Conservation (phyloP, 768 basidiomycete species). For the Suillus fuscotomentosus region DNA sequence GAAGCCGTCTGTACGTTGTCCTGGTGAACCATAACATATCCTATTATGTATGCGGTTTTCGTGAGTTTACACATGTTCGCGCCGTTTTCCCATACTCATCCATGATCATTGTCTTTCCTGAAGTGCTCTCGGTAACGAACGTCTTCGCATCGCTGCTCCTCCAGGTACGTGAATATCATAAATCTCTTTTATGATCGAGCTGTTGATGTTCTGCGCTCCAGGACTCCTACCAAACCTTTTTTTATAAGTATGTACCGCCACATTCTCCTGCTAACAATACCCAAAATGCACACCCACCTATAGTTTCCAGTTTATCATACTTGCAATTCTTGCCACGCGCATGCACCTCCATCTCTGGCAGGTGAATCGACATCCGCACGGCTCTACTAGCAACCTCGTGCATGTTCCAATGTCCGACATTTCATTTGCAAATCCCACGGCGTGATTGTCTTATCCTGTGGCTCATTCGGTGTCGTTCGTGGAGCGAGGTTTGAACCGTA, state of each 20-base stretch:
- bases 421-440: too few relatives aligned
- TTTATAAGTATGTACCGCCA: neutral
- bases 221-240: neutral
- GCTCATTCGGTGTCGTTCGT: neutral
- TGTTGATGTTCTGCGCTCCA: neutral
- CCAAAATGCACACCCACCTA: neutral
- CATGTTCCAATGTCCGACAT: neutral
- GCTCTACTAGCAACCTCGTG: too few relatives aligned
- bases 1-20: too few relatives aligned
- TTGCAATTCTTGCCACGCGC: neutral
- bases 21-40: too few relatives aligned
- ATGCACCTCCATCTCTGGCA: neutral
- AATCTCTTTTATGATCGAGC: neutral
- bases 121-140: neutral
- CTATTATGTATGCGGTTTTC: too few relatives aligned
- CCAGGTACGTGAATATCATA: neutral
- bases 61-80: neutral
- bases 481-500: too few relatives aligned
- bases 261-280: neutral
- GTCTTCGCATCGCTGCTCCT: neutral
- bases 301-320: neutral
- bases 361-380: neutral
- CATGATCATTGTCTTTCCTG: neutral
- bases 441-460: neutral
- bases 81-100: neutral